Evolutionary conservation across 2,329 filamentous ascomycete species (phyloP), one percentile per base, ranked within the genome.

Genomic region (Macrophomina pseudophaseolina): DNA sequence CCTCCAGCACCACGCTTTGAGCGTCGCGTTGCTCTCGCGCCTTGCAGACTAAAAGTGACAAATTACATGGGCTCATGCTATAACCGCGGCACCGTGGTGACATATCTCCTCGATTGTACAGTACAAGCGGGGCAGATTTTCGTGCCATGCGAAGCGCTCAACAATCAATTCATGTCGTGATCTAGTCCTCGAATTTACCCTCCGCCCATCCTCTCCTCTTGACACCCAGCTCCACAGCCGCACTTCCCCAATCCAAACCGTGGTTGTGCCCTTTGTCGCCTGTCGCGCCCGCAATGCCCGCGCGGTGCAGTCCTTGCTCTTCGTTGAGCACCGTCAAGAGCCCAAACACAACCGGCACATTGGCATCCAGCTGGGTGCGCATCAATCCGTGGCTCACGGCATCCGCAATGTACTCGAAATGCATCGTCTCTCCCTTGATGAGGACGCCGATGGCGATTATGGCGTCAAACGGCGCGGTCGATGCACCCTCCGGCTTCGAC

Each of bases 381-480:
- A 99, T 99, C 68, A 99, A 85, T 6, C 93, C 95, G 69, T 97
- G 92, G 67, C 89, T 93, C 6, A 96, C 93, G 48, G 92, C 88
- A 70, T 98, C 95, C 49, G 94, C 87, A 74, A 99, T 99, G 82
- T 99, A 98, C 82, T 99, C 95, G 75, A 99, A 99, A 82, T 99
- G 95, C 93, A 97, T 97, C 6, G 95, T 98, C 81, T 97, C 92
- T 78, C 95, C 95, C 84, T 99, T 99, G 83, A 99, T 97, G 68
- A 99, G 87, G 66, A 97, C 94, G 66, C 95, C 95, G 72, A 99
- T 91, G 64, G 95, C 93, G 71, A 99, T 94, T 70, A 99, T 89
- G 69, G 95, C 95, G 76, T 98, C 94, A 74, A 98, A 98, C 23
- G 93, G 88, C 59, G 66, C 84, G 81, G 67, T 86, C 81, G 69